Conservation (phyloP, 805 yeast genomes). For the Metschnikowia gelsemii region DNA sequence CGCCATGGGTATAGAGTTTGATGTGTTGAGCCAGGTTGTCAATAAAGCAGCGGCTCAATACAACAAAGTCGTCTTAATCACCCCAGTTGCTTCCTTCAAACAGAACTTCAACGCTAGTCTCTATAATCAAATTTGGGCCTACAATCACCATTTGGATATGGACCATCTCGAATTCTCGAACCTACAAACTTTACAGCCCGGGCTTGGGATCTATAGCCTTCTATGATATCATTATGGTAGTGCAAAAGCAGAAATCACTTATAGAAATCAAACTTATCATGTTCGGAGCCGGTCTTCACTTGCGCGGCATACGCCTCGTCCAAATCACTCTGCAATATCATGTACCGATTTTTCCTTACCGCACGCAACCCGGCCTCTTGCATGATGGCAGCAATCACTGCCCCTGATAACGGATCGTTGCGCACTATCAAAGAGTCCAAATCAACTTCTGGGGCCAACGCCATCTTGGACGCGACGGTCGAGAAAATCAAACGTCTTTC, state of each 20-base stretch:
- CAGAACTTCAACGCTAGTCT: conserved; percentile 43
- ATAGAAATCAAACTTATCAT: conserved; percentile 96
- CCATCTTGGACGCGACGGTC: conserved; percentile 96
- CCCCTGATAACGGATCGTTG: conserved; percentile 97
- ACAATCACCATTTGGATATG: conserved; percentile 58
- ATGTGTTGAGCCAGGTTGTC: conserved; percentile 24
- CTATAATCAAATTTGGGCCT: conserved; percentile 31
- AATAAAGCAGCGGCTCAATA: conserved; percentile 10
- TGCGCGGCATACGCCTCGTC: conserved; percentile 98
- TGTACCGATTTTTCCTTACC: conserved; percentile 95
- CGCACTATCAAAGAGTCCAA: conserved; percentile 91
- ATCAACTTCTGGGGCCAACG: conserved; percentile 96
- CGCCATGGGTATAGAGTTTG: conserved; percentile 47
- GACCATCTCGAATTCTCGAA: conserved; percentile 66
- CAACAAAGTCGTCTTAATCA: conserved; percentile 28
- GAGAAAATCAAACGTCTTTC: conserved; percentile 95
- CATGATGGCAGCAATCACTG: conserved; percentile 97
- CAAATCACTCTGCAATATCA: conserved; percentile 90
- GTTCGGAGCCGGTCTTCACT: conserved; percentile 93
- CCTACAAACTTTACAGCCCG: conserved; percentile 54
- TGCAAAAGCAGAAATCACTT: conserved; percentile 45
- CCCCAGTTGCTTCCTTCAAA: conserved; percentile 42
- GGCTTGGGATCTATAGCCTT: conserved; percentile 56
- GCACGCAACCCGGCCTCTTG: conserved; percentile 99
- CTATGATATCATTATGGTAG: conserved; percentile 6